Percentiles rank a stretch among this genome's conserved stretches.
Evolutionary conservation across 208 protist genomes (phyloP).

Genomic region (Tetramitus jugosus): DNA sequence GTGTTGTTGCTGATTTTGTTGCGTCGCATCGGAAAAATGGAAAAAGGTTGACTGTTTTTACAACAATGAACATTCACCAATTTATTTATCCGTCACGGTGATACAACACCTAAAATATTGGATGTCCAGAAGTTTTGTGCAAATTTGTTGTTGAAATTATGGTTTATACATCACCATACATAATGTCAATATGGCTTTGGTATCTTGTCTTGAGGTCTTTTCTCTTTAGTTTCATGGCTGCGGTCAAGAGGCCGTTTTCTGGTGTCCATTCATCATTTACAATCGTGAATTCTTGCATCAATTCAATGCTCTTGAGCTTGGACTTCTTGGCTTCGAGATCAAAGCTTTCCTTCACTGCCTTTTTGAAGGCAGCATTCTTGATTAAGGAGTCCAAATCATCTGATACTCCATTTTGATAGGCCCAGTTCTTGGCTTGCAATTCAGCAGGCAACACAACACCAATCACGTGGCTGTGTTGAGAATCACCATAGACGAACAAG

Average conservation of each 20-base stretch:
- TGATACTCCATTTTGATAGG: neutral
- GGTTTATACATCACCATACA: no score
- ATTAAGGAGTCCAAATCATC: neutral
- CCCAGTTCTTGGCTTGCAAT: neutral
- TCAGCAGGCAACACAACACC: neutral
- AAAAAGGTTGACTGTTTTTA: no score
- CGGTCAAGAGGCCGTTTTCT: conserved; percentile 2
- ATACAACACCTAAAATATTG: no score
- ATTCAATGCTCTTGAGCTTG: neutral
- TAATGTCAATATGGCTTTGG: neutral
- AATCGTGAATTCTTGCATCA: neutral
- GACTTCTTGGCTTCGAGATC: neutral
- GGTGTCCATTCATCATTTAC: neutral
- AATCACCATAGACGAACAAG: conserved; percentile 13
- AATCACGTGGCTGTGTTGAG: neutral
- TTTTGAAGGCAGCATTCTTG: neutral
- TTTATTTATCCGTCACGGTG: no score
- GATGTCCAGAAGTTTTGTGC: no score
- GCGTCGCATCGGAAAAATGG: no score
- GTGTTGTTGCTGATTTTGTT: no score
- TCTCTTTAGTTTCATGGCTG: conserved; percentile 8
- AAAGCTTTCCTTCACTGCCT: neutral
- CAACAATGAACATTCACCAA: no score
- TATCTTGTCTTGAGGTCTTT: neutral
- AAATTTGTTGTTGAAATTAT: no score